Evolutionary conservation across 176 grass and related monocot genomes (phyloP), one percentile per base, ranked within the genome.

Genomic region (Typha latifolia): DNA sequence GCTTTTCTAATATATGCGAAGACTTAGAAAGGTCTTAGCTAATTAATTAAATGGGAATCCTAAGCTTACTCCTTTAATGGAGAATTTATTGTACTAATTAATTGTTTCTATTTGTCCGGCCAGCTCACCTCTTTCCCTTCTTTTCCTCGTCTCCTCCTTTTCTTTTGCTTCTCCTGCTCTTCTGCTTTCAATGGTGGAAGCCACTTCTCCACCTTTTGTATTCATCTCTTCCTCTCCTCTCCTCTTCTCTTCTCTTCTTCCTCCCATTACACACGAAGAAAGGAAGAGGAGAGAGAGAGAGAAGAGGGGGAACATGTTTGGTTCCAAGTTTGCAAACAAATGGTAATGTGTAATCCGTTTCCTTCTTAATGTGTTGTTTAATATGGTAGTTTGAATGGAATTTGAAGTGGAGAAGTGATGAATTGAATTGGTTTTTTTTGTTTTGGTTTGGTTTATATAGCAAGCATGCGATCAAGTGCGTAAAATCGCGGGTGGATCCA

Each of bases 301-400:
- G 29, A 97, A 89, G 88, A 77, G 89, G 66, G 78, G 69, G 55
- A 68, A 69, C 73, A 49, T 96, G 47, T 72, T 91, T 14, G 78
- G 90, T 69, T 72, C 85, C 69, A 91, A 82, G 74, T 97, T 97
- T 74, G 84, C 86, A 48, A 89, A 75, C 71, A 86, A 84, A 66
- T 92, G 88, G 93, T 92, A 75, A 47, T 48, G 47, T 18, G 16
- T 37, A 7, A 12, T 49, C 57, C 50, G 12, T 80, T 51, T 80
- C 61, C 48, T 66, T 48, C 0, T 5, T 67, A 34, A 10, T 15
- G 29, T 62, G 27, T 53, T 70, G 12, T 1, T n/a, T 20, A 15
- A 56, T 56, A 18, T 20, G n/a, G 52, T 15, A 18, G 19, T 20
- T 3, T n/a, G 14, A 56, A 56, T 56, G n/a, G 16, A 13, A 19